These are phyloP conservation scores for Metschnikowia noctiluminum DNA, from an alignment of 805 yeast genomes.

Conservation along the genomic window DNA sequence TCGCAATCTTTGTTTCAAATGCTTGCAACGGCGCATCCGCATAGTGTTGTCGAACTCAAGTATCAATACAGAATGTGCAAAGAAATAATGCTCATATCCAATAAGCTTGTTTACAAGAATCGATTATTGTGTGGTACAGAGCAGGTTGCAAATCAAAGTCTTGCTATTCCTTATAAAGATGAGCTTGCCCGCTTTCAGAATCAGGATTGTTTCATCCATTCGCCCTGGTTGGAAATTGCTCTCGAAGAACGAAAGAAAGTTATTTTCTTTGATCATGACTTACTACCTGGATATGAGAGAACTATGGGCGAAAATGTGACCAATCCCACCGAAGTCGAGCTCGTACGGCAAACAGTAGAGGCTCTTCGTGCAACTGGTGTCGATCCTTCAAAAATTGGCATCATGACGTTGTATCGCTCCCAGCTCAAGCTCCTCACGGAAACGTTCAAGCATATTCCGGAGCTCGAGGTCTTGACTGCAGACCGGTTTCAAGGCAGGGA, in stretches of 20 bases:
- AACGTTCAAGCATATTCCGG: slow-evolving; percentile 28
- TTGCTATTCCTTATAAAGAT: slow-evolving; percentile 46
- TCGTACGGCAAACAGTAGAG: slow-evolving; percentile 61
- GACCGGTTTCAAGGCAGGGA: slow-evolving; percentile 97
- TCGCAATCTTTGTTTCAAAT: slow-evolving; percentile 73
- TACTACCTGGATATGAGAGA: slow-evolving; percentile 55
- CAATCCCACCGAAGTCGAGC: slow-evolving; percentile 67
- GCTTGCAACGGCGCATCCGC: slow-evolving; percentile 70
- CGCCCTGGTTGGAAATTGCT: slow-evolving; percentile 55
- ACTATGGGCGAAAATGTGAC: slow-evolving; percentile 63
- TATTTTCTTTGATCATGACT: slow-evolving; percentile 76
- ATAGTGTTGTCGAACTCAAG: slow-evolving; percentile 69
- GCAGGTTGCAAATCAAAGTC: slow-evolving; percentile 55
- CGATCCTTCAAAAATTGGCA: slow-evolving; percentile 59
- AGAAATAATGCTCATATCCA: slow-evolving; percentile 83
- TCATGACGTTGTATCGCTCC: slow-evolving; percentile 84
- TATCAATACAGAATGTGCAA: slow-evolving; percentile 90
- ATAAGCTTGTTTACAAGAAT: slow-evolving; percentile 73
- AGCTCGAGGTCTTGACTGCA: slow-evolving; percentile 82
- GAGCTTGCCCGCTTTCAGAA: slow-evolving; percentile 18
- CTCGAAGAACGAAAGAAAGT: slow-evolving; percentile 60
- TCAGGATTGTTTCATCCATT: not conserved
- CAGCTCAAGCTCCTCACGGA: slow-evolving; percentile 46
- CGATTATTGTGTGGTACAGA: slow-evolving; percentile 71
- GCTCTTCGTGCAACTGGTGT: slow-evolving; percentile 62